Percentiles rank a stretch among this genome's conserved stretches.
These are phyloP conservation scores for Anthracocystis walkeri DNA, from an alignment of 1,284 basidiomycete genomes.

Conservation along the genomic window DNA sequence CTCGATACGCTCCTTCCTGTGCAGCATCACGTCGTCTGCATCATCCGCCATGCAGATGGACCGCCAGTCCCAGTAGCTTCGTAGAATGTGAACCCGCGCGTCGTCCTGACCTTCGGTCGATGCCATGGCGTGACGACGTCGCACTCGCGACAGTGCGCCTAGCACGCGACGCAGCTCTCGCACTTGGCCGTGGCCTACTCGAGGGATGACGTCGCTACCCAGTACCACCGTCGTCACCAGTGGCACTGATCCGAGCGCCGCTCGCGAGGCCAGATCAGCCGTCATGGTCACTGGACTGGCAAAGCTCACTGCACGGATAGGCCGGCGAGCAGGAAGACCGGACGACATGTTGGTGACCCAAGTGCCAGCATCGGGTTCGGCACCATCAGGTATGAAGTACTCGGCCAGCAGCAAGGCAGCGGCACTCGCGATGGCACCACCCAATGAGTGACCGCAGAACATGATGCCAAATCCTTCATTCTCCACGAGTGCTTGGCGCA, in stretches of 20 bases:
- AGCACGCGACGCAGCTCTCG: slow-evolving; percentile 67
- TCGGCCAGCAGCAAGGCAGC: slow-evolving; percentile 63
- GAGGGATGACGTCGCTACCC: slow-evolving; percentile 65
- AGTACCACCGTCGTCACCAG: slow-evolving; percentile 62
- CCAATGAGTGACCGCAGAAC: slow-evolving; percentile 67
- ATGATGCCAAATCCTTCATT: slow-evolving; percentile 64
- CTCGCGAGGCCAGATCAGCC: slow-evolving; percentile 51
- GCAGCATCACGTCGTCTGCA: slow-evolving; percentile 60
- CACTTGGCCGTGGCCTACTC: slow-evolving; percentile 66
- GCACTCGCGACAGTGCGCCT: slow-evolving; percentile 64
- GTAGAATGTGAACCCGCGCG: slow-evolving; percentile 60
- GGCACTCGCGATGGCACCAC: slow-evolving; percentile 66
- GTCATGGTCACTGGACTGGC: slow-evolving; percentile 67
- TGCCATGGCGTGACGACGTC: slow-evolving; percentile 51
- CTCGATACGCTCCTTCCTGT: slow-evolving; percentile 60
- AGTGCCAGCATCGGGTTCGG: slow-evolving; percentile 42
- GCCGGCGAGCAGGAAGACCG: slow-evolving; percentile 60
- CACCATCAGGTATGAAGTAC: slow-evolving; percentile 54
- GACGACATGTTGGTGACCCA: slow-evolving; percentile 60
- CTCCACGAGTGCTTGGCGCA: slow-evolving; percentile 58
- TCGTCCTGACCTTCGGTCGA: slow-evolving; percentile 49
- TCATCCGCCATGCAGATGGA: slow-evolving; percentile 44
- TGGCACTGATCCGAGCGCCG: slow-evolving; percentile 58
- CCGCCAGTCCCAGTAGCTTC: slow-evolving; percentile 65
- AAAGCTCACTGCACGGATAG: slow-evolving; percentile 66